These are phyloP conservation scores for Flaveria robusta DNA, from an alignment of 129 eudicot genomes.

Conservation along the genomic window DNA sequence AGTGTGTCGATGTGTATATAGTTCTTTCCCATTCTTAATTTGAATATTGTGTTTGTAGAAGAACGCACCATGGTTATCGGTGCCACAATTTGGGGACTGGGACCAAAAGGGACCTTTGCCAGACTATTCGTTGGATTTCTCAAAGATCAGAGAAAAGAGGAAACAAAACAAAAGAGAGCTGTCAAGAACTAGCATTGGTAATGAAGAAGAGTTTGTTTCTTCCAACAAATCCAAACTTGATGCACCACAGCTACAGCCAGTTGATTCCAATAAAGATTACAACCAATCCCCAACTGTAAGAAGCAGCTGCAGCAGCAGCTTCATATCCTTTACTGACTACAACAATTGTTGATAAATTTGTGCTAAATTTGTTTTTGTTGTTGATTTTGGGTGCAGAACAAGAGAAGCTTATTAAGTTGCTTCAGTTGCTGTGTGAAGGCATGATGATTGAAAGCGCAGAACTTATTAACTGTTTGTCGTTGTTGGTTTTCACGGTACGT, in stretches of 20 bases:
- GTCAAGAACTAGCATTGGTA: conserved; percentile 92
- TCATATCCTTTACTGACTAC: not conserved
- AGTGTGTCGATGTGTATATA: too few relatives aligned
- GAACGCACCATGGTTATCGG: conserved; percentile 89
- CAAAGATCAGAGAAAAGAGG: conserved; percentile 91
- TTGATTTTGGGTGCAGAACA: conserved; percentile 44
- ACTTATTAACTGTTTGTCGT: not conserved
- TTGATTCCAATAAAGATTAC: conserved; percentile 42
- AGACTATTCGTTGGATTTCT: conserved; percentile 88
- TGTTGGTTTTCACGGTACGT: conserved; percentile 2
- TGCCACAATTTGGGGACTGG: conserved; percentile 99
- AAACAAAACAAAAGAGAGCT: conserved; percentile 89
- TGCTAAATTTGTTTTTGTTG: not conserved
- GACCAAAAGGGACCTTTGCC: conserved; percentile 88
- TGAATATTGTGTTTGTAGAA: conserved; percentile 49
- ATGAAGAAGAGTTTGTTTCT: conserved; percentile 81
- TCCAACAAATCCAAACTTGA: conserved; percentile 39
- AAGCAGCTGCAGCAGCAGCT: conserved; percentile 33
- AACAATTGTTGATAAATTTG: not conserved
- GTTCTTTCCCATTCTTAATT: not conserved
- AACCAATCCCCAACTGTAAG: conserved; percentile 81
- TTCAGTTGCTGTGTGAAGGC: conserved; percentile 74
- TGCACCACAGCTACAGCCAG: conserved; percentile 16
- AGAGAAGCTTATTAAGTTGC: conserved; percentile 62
- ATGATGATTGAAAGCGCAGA: conserved; percentile 24